Evolutionary conservation across 164 flowering plant species (phyloP).

Genomic region (Malania oleifera): DNA sequence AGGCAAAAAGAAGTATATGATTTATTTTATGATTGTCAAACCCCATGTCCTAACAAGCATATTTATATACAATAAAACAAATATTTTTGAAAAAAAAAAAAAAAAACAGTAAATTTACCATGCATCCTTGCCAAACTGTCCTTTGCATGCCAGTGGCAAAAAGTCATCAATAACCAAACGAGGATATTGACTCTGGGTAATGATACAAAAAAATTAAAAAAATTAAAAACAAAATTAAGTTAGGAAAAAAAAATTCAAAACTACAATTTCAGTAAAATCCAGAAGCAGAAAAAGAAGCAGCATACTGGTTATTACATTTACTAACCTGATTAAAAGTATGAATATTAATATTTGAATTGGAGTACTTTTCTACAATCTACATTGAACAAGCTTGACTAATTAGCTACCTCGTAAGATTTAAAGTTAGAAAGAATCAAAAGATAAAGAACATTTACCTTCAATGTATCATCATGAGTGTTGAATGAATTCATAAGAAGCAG

Average conservation of each 20-base stretch:
- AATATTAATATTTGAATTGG: conserved; percentile 67
- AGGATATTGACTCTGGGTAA: conserved; percentile 92
- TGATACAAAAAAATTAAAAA: no score
- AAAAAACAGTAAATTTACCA: conserved; percentile 44
- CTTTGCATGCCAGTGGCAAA: conserved; percentile 79
- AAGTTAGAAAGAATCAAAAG: conserved; percentile 2
- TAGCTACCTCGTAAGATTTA: neutral
- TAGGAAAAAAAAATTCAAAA: neutral
- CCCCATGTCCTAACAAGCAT: no score
- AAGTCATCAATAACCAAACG: conserved; percentile 85
- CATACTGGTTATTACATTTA: conserved; percentile 4
- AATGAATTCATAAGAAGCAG: conserved; percentile 91
- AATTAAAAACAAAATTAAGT: neutral
- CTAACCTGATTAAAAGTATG: conserved; percentile 95
- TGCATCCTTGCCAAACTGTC: conserved; percentile 80
- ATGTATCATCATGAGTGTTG: conserved; percentile 89
- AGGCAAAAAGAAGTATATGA: no score
- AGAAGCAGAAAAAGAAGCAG: conserved; percentile 1
- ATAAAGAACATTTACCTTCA: conserved; percentile 42
- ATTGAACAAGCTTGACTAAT: conserved; percentile 10
- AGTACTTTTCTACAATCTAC: conserved; percentile 89
- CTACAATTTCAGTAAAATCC: neutral
- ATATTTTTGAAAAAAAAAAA: neutral
- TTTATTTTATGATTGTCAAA: no score
- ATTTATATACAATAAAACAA: neutral